These are phyloP conservation scores for Ceratobasidium sp. DNA, from an alignment of 1,284 basidiomycete genomes.

Conservation along the genomic window DNA sequence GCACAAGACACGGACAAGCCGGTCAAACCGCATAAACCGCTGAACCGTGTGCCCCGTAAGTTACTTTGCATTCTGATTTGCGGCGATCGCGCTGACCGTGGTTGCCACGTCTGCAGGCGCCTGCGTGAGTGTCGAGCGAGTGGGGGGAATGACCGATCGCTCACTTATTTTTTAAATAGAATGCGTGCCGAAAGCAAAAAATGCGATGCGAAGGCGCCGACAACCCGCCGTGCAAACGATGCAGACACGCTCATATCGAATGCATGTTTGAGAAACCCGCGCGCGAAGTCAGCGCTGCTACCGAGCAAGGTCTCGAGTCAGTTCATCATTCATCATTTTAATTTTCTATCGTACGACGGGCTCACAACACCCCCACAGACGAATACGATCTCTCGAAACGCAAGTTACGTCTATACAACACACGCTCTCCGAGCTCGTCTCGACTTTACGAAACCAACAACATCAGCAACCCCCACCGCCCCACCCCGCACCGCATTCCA, in stretches of 20 bases:
- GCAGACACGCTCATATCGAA: slow-evolving; percentile 32
- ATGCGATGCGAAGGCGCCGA: slow-evolving; percentile 50
- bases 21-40: slow-evolving; percentile 75
- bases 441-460: slow-evolving; percentile 67
- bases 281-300: slow-evolving; percentile 58
- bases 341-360: slow-evolving; percentile 5
- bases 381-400: slow-evolving; percentile 84
- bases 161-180: slow-evolving; percentile 63
- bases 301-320: slow-evolving; percentile 89
- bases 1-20: slow-evolving; percentile 42
- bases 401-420: slow-evolving; percentile 84
- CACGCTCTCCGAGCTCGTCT: slow-evolving; percentile 81
- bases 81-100: slow-evolving; percentile 50
- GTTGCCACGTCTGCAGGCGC: slow-evolving; percentile 66
- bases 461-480: slow-evolving; percentile 55
- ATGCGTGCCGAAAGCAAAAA: slow-evolving; percentile 71
- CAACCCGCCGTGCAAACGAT: slow-evolving; percentile 47
- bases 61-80: slow-evolving; percentile 47
- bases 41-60: slow-evolving; percentile 86
- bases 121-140: slow-evolving; percentile 82
- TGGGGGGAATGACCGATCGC: too few species aligned
- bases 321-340: slow-evolving; percentile 58
- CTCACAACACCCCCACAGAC: slow-evolving; percentile 63
- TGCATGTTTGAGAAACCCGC: slow-evolving; percentile 49
- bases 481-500: slow-evolving; percentile 12